Percentiles rank a stretch among this genome's conserved stretches.
Conservation (phyloP, 1,284 basidiomycete species). For the Austroboletus novae-zelandiae region DNA sequence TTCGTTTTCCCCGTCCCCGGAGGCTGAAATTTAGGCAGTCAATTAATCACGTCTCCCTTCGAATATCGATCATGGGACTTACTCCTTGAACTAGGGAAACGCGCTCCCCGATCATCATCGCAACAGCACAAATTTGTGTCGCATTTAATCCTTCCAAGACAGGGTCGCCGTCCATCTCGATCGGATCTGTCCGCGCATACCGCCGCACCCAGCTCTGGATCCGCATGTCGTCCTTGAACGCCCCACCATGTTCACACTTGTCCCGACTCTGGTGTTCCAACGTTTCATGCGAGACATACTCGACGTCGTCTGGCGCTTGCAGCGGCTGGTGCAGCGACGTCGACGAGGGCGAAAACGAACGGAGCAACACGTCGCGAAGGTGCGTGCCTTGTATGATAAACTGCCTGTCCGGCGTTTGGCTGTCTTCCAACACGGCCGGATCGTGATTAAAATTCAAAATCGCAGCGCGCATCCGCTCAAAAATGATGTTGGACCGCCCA, state of each 20-base stretch:
- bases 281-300: constrained; percentile 34
- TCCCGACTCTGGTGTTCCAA: constrained; percentile 37
- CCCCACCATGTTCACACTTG: constrained; percentile 37
- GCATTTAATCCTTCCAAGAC: constrained; percentile 63
- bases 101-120: constrained; percentile 80
- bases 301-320: constrained; percentile 35
- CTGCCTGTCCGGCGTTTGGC: constrained; percentile 38
- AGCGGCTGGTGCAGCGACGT: constrained; percentile 30
- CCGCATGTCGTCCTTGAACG: constrained; percentile 66
- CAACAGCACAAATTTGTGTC: constrained; percentile 82
- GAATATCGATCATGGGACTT: constrained; percentile 28
- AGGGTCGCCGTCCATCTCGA: constrained; percentile 81
- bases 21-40: constrained; percentile 49
- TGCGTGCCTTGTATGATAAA: constrained; percentile 64
- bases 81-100: constrained; percentile 88
- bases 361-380: constrained; percentile 65
- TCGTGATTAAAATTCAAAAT: constrained; percentile 61
- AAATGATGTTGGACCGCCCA: constrained; percentile 64
- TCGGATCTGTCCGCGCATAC: constrained; percentile 58
- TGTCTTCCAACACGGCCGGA: constrained; percentile 42
- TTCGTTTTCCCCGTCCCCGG: constrained; percentile 96
- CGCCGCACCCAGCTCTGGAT: constrained; percentile 77
- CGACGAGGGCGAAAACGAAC: constrained; percentile 42
- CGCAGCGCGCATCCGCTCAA: constrained; percentile 69
- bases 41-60: constrained; percentile 1